Evolutionary conservation across 2,329 filamentous ascomycete genomes (phyloP), one percentile per base, ranked within the genome.

Genomic region (Aspergillus proliferans): DNA sequence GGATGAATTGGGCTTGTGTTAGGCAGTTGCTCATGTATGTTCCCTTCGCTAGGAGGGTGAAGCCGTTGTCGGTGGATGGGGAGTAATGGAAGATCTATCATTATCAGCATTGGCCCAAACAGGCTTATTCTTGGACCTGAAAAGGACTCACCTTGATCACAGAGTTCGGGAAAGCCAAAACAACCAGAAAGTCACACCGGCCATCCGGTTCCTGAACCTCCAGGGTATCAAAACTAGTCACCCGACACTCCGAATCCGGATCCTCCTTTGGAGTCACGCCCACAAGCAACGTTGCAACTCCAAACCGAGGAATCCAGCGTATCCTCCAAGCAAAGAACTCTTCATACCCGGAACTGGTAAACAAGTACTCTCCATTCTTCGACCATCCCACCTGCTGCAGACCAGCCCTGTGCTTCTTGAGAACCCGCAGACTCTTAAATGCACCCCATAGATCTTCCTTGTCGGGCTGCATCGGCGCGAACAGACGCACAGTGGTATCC

Each of bases 261-360:
- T 77, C 72, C 8, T 64, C 63, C 14, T 73, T 72, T 0, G 74
- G 73, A 58, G 78, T 77, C 10, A 66, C 62, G 2, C 73, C 74
- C 53, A 80, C 73, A 53, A 79, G 76, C 0, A 79, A 68, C 1
- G 79, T 71, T 0, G 81, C 78, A 8, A 82, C 58, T 3, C 71
- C 73, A 48, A 80, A 69, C 1, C 76, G 72, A 22, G 82, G 75
- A 6, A 87, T 65, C 9, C 63, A 61, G 43, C 73, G 74, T 30
- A 92, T 67, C 38, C 81, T 78, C 92, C 93, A 98, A 9, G 91
- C 79, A 58, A 85, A 92, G 54, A 97, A 86, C 67, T 98, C 92
- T 65, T 96, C 92, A 52, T 83, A 85, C 0, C 91, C 93, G 5
- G 82, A 89, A 59, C 88, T 91, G 55, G 88, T 95, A 64, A 97